Evolutionary conservation across 2,329 filamentous ascomycete genomes (phyloP).

Genomic region (Exophiala bonariae): DNA sequence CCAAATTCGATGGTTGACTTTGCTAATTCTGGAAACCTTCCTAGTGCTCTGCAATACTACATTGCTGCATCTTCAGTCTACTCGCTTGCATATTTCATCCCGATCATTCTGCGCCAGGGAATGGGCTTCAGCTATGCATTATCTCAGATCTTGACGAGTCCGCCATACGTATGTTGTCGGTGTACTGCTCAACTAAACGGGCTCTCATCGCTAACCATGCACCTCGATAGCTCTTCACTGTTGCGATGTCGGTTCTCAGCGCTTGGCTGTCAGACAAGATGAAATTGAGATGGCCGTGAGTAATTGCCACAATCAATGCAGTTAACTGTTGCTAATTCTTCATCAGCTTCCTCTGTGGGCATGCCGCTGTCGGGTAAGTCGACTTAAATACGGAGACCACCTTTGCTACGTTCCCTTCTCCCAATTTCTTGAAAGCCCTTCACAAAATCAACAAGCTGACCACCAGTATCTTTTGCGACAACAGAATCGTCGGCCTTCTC

Average conservation of each 20-base stretch:
- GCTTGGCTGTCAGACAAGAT: constrained; percentile 68
- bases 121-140: constrained; percentile 65
- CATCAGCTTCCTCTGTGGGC: not conserved
- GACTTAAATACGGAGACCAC: too few relatives aligned
- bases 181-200: not conserved
- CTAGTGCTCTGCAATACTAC: constrained; percentile 8
- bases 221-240: constrained; percentile 48
- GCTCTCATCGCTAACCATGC: too few relatives aligned
- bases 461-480: too few relatives aligned
- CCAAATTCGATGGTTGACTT: too few relatives aligned
- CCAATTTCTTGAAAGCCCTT: too few relatives aligned
- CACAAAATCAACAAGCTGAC: too few relatives aligned
- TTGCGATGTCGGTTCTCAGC: constrained; percentile 59
- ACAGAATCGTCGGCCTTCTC: not conserved
- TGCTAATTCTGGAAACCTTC: too few relatives aligned
- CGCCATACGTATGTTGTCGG: constrained; percentile 56
- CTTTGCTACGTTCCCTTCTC: too few relatives aligned
- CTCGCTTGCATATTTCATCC: constrained; percentile 75
- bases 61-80: constrained; percentile 3
- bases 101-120: constrained; percentile 66
- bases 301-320: not conserved
- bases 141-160: constrained; percentile 70
- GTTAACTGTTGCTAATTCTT: not conserved
- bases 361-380: not conserved
- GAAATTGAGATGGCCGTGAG: constrained; percentile 59